These are phyloP conservation scores for Calycina herbarum DNA, from an alignment of 2,329 filamentous ascomycete species.

Conservation along the genomic window DNA sequence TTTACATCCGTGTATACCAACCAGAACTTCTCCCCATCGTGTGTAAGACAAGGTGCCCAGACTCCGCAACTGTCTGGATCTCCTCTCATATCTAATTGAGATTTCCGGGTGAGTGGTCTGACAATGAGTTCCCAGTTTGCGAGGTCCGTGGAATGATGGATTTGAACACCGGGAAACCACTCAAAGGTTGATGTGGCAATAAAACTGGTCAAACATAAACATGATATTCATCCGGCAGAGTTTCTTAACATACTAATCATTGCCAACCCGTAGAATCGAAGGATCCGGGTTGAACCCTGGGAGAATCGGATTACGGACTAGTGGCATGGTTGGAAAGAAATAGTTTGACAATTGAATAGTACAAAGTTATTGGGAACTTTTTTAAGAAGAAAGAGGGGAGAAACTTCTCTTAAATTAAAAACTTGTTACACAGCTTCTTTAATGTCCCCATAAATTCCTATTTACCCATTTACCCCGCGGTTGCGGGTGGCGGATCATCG, in stretches of 20 bases:
- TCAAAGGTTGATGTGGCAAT: conserved; percentile 56
- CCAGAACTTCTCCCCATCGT: conserved; percentile 61
- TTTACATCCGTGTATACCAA: conserved; percentile 67
- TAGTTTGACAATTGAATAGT: neutral
- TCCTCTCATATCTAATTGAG: conserved; percentile 58
- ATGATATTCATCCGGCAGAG: neutral
- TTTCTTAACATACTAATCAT: conserved; percentile 42
- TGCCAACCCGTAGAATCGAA: conserved; percentile 49
- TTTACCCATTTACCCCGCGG: conserved; percentile 1
- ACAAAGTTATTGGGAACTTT: neutral
- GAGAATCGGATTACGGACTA: conserved; percentile 41
- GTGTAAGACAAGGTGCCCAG: conserved; percentile 65
- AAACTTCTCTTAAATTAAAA: neutral
- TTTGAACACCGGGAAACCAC: conserved; percentile 52
- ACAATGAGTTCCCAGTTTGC: conserved; percentile 42
- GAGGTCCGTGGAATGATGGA: conserved; percentile 52
- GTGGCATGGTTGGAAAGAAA: conserved; percentile 16
- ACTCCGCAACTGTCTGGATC: conserved; percentile 60
- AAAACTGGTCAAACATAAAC: conserved; percentile 34
- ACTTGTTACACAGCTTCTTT: neutral
- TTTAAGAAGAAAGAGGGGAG: neutral
- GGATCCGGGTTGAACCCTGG: conserved; percentile 57
- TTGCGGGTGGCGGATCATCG: neutral
- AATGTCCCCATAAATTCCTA: neutral
- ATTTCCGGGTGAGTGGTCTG: conserved; percentile 50